Percentiles rank a stretch among this genome's conserved stretches.
Conservation (phyloP, 345 rosid species). For the Corchorus capsularis region DNA sequence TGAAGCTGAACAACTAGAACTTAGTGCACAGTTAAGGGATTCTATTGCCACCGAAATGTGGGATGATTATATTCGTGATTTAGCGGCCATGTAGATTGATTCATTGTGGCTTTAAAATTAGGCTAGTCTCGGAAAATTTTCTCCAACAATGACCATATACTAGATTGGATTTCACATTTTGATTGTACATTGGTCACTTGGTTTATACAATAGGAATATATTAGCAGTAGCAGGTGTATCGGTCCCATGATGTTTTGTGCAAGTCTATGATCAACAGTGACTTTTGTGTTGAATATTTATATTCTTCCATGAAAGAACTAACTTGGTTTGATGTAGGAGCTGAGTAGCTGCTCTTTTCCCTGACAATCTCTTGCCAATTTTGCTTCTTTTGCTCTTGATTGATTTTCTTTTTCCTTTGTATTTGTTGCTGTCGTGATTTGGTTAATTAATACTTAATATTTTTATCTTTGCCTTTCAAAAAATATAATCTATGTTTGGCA, state of each 20-base stretch:
- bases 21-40: constrained; percentile 61
- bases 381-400: no score
- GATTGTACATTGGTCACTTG: constrained; percentile 32
- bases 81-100: constrained; percentile 46
- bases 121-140: constrained; percentile 25
- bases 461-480: no score
- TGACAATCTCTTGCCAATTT: no score
- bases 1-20: constrained; percentile 45
- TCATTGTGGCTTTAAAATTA: constrained; percentile 24
- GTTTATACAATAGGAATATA: constrained; percentile 30
- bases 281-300: no score
- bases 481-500: no score
- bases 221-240: constrained; percentile 3
- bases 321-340: no score
- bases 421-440: no score
- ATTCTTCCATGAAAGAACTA: no score
- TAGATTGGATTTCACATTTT: constrained; percentile 11
- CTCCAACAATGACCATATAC: constrained; percentile 18
- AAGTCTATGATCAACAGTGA: no score
- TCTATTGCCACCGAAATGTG: constrained; percentile 65
- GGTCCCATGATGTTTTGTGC: neutral
- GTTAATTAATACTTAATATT: no score
- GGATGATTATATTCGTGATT: constrained; percentile 57
- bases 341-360: no score
- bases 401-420: no score